Conservation (phyloP, 306 rosid species). For the Medicago arabica region DNA sequence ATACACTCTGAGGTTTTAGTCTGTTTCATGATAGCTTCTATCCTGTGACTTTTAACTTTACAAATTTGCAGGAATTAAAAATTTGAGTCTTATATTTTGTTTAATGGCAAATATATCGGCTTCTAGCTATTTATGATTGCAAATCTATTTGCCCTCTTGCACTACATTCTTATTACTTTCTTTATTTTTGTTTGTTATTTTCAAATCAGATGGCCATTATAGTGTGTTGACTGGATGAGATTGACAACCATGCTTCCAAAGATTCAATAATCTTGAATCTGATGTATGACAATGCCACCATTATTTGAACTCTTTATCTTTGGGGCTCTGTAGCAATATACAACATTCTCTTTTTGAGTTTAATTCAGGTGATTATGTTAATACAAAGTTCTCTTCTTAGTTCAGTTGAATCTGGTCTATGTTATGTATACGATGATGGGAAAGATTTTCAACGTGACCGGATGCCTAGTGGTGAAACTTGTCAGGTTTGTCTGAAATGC, state of each 20-base stretch:
- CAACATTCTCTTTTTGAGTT: conserved; percentile 34
- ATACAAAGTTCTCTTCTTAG: conserved; percentile 55
- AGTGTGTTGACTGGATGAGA: conserved; percentile 38
- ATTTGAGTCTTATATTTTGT: conserved; percentile 10
- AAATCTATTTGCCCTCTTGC: conserved; percentile 26
- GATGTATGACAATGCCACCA: conserved; percentile 20
- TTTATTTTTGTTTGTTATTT: conserved; percentile 39
- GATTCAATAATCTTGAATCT: conserved; percentile 33
- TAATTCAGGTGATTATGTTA: conserved; percentile 71
- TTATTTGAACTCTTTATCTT: conserved; percentile 34
- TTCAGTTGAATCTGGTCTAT: conserved; percentile 65
- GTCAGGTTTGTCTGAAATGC: conserved; percentile 77
- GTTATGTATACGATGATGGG: conserved; percentile 55
- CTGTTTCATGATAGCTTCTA: neutral
- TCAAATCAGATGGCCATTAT: conserved; percentile 43
- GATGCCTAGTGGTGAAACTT: conserved; percentile 68
- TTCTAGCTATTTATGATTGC: conserved; percentile 29
- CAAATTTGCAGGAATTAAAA: conserved; percentile 11
- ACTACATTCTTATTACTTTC: conserved; percentile 29
- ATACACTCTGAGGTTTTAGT: neutral
- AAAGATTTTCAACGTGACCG: conserved; percentile 56
- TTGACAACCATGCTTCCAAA: conserved; percentile 39
- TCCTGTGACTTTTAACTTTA: neutral
- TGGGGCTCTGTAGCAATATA: conserved; percentile 45
- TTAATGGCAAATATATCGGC: conserved; percentile 4